Base-by-base conservation (phyloP, 108 stramenopile genomes). In the Stephanodiscus minutulus region DNA sequence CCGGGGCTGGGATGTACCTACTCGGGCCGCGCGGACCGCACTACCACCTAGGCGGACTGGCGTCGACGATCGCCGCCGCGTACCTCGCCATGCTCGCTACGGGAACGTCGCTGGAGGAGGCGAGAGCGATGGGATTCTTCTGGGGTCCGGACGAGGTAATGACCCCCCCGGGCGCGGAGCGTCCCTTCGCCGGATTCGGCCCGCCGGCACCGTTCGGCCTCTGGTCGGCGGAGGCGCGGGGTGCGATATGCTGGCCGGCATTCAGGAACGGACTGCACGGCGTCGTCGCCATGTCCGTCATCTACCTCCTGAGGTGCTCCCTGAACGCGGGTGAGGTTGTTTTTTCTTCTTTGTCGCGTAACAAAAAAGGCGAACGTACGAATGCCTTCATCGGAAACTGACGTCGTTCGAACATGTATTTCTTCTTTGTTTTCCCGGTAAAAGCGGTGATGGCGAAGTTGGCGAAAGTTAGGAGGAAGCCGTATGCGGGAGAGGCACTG, bases 301-400 rank as follows among this genome's bases (percentile, higher is more conserved):
- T 93, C 48, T 91, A 91, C 61, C 47, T 93, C 39, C 37, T 93
- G 22, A 87, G 92, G 10, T 87, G 76, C 41, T 89, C 88, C 11
- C 56, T 93, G 11, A 89, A 91, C 74, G 87, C 79, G 6, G 44
- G 50, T 52, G 50, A 52, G 70, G 61, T 39, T 61, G 70, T 49
- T 31, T 9, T 41, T 0, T 20, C 28, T 41, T 29, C 0, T 35
- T 6, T n/a, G n/a, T n/a, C n/a, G n/a, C n/a, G n/a, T n/a, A n/a
- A n/a, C n/a, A n/a, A n/a, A n/a, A n/a, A n/a, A n/a, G n/a, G n/a
- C n/a, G n/a, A n/a, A n/a, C n/a, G n/a, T n/a, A n/a, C n/a, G n/a
- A n/a, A n/a, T n/a, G n/a, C n/a, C n/a, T n/a, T n/a, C n/a, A n/a
- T n/a, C n/a, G n/a, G n/a, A n/a, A n/a, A n/a, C n/a, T n/a, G n/a